Percentiles rank a stretch among this genome's conserved stretches.
Evolutionary conservation across 768 basidiomycete genomes (phyloP).

Genomic region (Leccinum obscurum): DNA sequence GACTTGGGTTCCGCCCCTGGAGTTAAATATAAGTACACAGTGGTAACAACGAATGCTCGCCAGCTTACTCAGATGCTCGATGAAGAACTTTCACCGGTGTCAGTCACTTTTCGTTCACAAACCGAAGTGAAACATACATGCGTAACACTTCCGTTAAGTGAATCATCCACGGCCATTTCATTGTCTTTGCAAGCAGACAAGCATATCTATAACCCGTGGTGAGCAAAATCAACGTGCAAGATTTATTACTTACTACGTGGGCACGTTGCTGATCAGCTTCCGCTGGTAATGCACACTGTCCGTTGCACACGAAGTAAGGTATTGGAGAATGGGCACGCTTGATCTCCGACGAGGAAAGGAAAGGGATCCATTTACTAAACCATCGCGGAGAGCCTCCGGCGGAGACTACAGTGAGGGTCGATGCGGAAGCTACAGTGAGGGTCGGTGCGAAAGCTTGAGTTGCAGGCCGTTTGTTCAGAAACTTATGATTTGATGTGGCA

Average conservation of each 20-base stretch:
- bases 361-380: slow-evolving; percentile 15
- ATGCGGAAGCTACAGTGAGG: slow-evolving; percentile 11
- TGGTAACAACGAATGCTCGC: background rate
- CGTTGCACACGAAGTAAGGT: slow-evolving; percentile 19
- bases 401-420: slow-evolving; percentile 17
- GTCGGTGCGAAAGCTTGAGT: slow-evolving; percentile 9
- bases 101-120: background rate
- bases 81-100: slow-evolving; percentile 27
- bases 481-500: background rate
- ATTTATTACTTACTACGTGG: slow-evolving; percentile 24
- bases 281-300: slow-evolving; percentile 10
- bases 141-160: slow-evolving; percentile 21
- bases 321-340: slow-evolving; percentile 24
- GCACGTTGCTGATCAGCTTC: slow-evolving; percentile 12
- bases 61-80: slow-evolving; percentile 29
- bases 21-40: background rate
- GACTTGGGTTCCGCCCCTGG: slow-evolving; percentile 23
- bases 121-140: slow-evolving; percentile 9
- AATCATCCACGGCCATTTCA: slow-evolving; percentile 24
- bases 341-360: slow-evolving; percentile 6
- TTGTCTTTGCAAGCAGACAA: slow-evolving; percentile 32
- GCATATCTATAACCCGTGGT: slow-evolving; percentile 20
- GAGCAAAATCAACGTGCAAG: background rate
- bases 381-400: slow-evolving; percentile 16
- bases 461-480: slow-evolving; percentile 14